phyloP scores from a whole-genome alignment of 2,329 filamentous ascomycete genomes.

The Calonectria fujianensis region DNA sequence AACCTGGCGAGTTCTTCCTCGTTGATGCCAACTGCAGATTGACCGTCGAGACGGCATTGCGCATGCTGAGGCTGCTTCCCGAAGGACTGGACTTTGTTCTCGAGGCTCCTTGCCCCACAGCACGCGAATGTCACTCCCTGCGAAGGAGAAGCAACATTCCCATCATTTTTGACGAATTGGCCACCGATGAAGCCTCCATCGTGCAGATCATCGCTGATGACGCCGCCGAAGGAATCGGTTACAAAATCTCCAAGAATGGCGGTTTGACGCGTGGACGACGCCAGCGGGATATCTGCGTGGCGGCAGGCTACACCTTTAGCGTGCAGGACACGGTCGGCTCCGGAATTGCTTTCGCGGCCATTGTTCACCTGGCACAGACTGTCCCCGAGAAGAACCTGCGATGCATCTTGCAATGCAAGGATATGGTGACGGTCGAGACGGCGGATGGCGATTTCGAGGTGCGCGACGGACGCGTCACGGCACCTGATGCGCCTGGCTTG shows the following conservation, averaged over 20 bases:
- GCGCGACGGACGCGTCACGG: constrained; percentile 38
- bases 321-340: constrained; percentile 46
- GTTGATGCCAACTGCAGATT: constrained; percentile 46
- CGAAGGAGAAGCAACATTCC: constrained; percentile 39
- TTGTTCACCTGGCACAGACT: constrained; percentile 47
- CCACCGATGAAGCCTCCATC: constrained; percentile 42
- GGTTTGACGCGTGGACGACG: constrained; percentile 45
- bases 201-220: constrained; percentile 45
- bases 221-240: constrained; percentile 43
- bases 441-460: constrained; percentile 46
- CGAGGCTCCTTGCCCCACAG: constrained; percentile 47
- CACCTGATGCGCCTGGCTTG: constrained; percentile 43
- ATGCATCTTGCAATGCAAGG: constrained; percentile 44
- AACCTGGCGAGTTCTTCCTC: constrained; percentile 46
- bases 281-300: constrained; percentile 46
- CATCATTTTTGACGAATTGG: constrained; percentile 48
- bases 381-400: constrained; percentile 42
- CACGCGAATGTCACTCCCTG: constrained; percentile 42
- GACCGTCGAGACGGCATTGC: constrained; percentile 45
- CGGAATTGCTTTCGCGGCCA: constrained; percentile 46
- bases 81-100: constrained; percentile 47
- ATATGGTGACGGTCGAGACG: constrained; percentile 43
- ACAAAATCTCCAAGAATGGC: constrained; percentile 50
- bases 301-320: constrained; percentile 46
- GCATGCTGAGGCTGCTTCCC: constrained; percentile 46